Evolutionary conservation across 768 basidiomycete species (phyloP).

Genomic region (Kwoniella sp.): DNA sequence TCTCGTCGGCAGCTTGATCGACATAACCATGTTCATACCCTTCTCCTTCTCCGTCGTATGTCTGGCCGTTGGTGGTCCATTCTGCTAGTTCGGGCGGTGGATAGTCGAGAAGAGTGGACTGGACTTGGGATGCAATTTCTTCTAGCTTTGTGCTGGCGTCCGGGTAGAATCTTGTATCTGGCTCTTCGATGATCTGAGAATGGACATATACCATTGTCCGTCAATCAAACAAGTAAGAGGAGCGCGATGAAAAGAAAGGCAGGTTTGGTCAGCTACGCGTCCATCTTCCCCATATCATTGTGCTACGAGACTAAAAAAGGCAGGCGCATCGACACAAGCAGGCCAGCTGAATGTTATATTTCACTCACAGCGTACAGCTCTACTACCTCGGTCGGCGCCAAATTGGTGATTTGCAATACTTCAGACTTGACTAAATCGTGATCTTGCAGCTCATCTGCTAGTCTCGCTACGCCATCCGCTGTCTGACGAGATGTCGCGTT

Average conservation of each 20-base stretch:
- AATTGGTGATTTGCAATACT: slow-evolving; percentile 88
- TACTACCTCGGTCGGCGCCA: slow-evolving; percentile 76
- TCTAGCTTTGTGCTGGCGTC: slow-evolving; percentile 71
- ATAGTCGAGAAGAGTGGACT: slow-evolving; percentile 24
- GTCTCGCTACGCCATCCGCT: slow-evolving; percentile 64
- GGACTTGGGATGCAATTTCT: slow-evolving; percentile 58
- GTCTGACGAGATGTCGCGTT: slow-evolving; percentile 72
- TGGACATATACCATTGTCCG: slow-evolving; percentile 1
- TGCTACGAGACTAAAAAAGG: too few relatives aligned
- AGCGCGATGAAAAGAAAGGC: too few relatives aligned
- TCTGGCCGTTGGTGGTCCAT: slow-evolving; percentile 13
- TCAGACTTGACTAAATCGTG: slow-evolving; percentile 84
- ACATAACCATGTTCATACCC: slow-evolving; percentile 20
- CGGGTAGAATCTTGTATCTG: slow-evolving; percentile 75
- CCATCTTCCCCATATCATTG: too few relatives aligned
- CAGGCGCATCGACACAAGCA: too few relatives aligned
- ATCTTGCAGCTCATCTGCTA: slow-evolving; percentile 68
- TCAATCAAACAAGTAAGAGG: too few relatives aligned
- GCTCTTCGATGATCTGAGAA: slow-evolving; percentile 81
- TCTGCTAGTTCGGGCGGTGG: slow-evolving; percentile 26
- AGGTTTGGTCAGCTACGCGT: too few relatives aligned
- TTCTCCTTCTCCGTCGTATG: slow-evolving; percentile 23
- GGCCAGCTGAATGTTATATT: neutral
- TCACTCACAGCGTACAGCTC: slow-evolving; percentile 81
- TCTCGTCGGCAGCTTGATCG: slow-evolving; percentile 7